These are phyloP conservation scores for Trametes versicolor DNA, from an alignment of 1,284 basidiomycete genomes.

Conservation along the genomic window DNA sequence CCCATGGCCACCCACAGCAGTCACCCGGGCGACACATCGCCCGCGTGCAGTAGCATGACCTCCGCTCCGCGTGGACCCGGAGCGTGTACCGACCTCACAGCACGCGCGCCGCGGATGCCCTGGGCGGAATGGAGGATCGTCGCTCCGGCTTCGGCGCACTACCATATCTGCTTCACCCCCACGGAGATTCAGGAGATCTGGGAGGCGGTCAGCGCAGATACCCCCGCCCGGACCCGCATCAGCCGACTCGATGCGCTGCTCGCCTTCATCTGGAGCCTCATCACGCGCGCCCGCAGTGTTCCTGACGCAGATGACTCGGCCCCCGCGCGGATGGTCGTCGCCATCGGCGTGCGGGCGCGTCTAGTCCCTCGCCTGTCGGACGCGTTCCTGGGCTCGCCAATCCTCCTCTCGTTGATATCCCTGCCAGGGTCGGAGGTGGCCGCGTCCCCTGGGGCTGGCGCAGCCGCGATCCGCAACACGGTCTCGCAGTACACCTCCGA, in stretches of 20 bases:
- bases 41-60: slow-evolving; percentile 37
- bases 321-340: slow-evolving; percentile 42
- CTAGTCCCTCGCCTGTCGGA: slow-evolving; percentile 37
- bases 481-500: slow-evolving; percentile 41
- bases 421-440: slow-evolving; percentile 27
- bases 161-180: slow-evolving; percentile 48
- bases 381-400: slow-evolving; percentile 50
- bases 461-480: slow-evolving; percentile 45
- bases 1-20: slow-evolving; percentile 46
- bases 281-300: slow-evolving; percentile 47
- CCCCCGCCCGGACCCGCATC: slow-evolving; percentile 27
- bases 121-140: slow-evolving; percentile 6
- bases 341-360: slow-evolving; percentile 48
- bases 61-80: slow-evolving; percentile 45
- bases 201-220: slow-evolving; percentile 32
- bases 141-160: slow-evolving; percentile 43
- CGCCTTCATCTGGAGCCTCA: slow-evolving; percentile 52
- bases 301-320: slow-evolving; percentile 32
- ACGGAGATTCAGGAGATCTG: slow-evolving; percentile 49
- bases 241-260: slow-evolving; percentile 55
- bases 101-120: slow-evolving; percentile 36
- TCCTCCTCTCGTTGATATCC: slow-evolving; percentile 41
- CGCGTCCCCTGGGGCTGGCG: slow-evolving; percentile 29
- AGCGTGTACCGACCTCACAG: slow-evolving; percentile 19
- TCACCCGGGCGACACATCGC: too few relatives aligned